Conservation (phyloP, 2,329 filamentous ascomycete genomes). For the Phialophora expanda region DNA sequence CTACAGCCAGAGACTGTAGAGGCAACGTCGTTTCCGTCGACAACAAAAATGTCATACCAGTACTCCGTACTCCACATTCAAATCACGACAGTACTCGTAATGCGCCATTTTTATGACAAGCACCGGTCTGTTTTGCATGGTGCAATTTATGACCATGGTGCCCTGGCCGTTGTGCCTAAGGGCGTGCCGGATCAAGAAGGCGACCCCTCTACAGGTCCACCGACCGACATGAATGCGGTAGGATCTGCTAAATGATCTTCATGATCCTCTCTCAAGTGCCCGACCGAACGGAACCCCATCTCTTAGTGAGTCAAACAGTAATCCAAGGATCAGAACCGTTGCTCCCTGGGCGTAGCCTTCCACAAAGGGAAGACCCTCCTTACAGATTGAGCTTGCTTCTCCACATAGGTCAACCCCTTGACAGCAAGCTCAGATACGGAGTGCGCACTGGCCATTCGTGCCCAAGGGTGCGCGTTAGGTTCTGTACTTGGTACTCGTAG, state of each 20-base stretch:
- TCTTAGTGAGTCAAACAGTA: background rate
- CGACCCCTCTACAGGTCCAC: conserved; percentile 2
- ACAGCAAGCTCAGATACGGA: background rate
- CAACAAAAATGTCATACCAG: background rate
- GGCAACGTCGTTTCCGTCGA: background rate
- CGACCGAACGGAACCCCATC: conserved; percentile 12
- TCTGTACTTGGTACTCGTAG: background rate
- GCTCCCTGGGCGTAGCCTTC: background rate
- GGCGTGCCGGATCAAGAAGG: background rate
- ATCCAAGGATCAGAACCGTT: background rate
- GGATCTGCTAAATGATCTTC: conserved; percentile 21
- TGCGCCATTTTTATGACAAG: background rate
- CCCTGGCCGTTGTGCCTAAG: background rate
- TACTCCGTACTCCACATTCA: background rate
- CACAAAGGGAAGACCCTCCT: background rate
- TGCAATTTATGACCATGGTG: background rate
- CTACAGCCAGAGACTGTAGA: background rate
- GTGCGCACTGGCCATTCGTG: background rate
- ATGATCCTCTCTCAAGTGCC: conserved; percentile 9
- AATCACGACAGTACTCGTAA: background rate
- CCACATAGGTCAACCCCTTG: background rate
- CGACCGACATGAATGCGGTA: conserved; percentile 1
- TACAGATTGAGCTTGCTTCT: conserved; percentile 1
- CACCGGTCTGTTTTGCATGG: background rate
- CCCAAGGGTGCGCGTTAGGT: background rate